Base-by-base conservation (phyloP, 2,329 filamentous ascomycete genomes). In the Trichoderma atroviride region DNA sequence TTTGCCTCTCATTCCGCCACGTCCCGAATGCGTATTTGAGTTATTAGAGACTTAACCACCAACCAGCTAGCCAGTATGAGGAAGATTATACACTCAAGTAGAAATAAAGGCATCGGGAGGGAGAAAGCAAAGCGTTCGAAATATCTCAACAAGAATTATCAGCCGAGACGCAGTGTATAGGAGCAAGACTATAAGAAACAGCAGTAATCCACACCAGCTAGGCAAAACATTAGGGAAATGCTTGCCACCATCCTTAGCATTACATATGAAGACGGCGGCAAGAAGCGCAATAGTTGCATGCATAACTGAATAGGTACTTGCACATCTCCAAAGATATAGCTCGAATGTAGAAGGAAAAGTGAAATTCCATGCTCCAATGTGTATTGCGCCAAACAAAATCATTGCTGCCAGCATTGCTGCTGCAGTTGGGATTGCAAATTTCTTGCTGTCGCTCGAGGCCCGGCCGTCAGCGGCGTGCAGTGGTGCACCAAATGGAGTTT, bases 71-170 rank as follows among this genome's bases (percentile, higher is more conserved):
- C 4, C 63, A 13, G 33, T 3, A 16, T 52, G 63, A 0, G 63
- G 55, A 2, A 58, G 50, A 3, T 52, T 29, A 1, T 40, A 29
- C 0, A 29, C 55, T 53, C 63, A 66, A 2, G 63, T 67, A 27
- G 55, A 50, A 37, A 67, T 2, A 52, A 50, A 67, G 4, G 29
- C 31, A 16, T 14, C 63, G 10, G 55, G 55, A 1, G 64, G 64
- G 1, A 59, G 40, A 24, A 59, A 67, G 11, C n/a, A 59, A 24
- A 67, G 64, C 14, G 55, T 67, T n/a, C 55, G 29, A 59, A 59
- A 35, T 7, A 67, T 37, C 29, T 67, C 40, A 0, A 67, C 55
- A 27, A 67, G 4, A 22, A 67, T 33, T 0, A 67, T 52, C 1
- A 67, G 55, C 29, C 64, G 10, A 0, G 55, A 43, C 2, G 14